Conservation (phyloP, 148 eudicot genomes). For the Fagopyrum homotropicum region DNA sequence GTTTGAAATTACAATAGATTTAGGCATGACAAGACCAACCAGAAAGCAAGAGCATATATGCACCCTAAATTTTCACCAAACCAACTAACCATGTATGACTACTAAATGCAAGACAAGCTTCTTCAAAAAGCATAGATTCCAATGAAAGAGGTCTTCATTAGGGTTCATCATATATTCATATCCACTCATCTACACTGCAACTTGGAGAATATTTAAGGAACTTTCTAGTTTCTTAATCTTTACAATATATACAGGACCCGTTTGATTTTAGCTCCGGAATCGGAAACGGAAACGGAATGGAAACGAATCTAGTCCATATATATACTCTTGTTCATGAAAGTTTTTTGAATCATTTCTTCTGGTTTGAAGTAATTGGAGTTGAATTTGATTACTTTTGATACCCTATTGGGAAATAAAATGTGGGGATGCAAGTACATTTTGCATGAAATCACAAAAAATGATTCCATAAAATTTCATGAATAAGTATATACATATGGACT, state of each 20-base stretch:
- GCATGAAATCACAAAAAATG: too few species aligned
- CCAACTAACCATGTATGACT: not conserved
- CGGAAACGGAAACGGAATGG: too few species aligned
- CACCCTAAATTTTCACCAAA: not conserved
- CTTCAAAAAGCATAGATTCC: not conserved
- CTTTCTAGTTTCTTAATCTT: not conserved
- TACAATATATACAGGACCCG: not conserved
- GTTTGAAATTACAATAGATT: not conserved
- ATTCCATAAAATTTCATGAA: too few species aligned
- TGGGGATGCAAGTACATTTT: too few species aligned
- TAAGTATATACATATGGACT: too few species aligned
- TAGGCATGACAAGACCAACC: not conserved
- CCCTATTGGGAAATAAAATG: too few species aligned
- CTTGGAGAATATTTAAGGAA: not conserved
- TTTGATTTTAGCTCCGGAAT: too few species aligned
- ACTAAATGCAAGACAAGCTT: not conserved
- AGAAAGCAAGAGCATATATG: not conserved
- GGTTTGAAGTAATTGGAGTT: too few species aligned
- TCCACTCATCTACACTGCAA: not conserved
- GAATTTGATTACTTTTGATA: too few species aligned
- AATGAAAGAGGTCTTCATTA: not conserved
- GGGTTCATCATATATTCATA: not conserved
- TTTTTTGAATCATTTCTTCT: too few species aligned
- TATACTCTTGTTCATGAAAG: too few species aligned
- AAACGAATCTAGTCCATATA: too few species aligned